phyloP scores from a whole-genome alignment of 2,329 filamentous ascomycete genomes.

The Remersonia thermophila region DNA sequence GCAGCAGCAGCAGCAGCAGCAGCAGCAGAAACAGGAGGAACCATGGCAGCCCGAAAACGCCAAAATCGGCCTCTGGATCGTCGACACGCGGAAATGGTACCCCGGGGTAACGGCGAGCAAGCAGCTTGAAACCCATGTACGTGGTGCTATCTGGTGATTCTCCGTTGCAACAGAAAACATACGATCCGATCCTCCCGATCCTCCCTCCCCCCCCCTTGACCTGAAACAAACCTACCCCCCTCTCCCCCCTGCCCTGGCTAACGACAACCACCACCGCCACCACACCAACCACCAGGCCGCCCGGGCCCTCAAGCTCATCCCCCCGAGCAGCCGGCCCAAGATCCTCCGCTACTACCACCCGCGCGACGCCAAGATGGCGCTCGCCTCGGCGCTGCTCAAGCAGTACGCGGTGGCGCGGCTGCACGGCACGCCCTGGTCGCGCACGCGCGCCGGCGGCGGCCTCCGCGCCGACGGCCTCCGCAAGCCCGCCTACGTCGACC shows the following conservation, averaged over 20 bases:
- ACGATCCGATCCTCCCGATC: no score
- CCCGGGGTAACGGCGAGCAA: constrained; percentile 36
- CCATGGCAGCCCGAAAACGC: constrained; percentile 14
- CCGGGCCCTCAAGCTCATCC: constrained; percentile 40
- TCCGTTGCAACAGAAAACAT: no score
- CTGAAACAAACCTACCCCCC: not conserved
- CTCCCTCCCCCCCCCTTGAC: not conserved
- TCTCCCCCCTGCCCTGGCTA: not conserved
- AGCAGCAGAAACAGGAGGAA: not conserved
- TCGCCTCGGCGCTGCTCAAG: constrained; percentile 64
- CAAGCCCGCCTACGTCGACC: constrained; percentile 42
- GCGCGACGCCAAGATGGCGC: constrained; percentile 61
- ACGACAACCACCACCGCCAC: no score
- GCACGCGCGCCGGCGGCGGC: constrained; percentile 25
- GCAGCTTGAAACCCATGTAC: constrained; percentile 31
- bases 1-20: not conserved
- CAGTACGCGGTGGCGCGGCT: constrained; percentile 52
- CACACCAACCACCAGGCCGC: no score
- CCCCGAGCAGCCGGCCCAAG: constrained; percentile 40
- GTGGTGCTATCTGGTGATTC: no score
- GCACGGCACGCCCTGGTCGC: constrained; percentile 45
- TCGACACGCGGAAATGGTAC: constrained; percentile 49
- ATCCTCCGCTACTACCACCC: constrained; percentile 53
- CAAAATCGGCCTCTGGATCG: constrained; percentile 45
- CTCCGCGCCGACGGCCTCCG: constrained; percentile 43